phyloP scores from a whole-genome alignment of 1,284 basidiomycete species.

The Ganoderma lingzhi region DNA sequence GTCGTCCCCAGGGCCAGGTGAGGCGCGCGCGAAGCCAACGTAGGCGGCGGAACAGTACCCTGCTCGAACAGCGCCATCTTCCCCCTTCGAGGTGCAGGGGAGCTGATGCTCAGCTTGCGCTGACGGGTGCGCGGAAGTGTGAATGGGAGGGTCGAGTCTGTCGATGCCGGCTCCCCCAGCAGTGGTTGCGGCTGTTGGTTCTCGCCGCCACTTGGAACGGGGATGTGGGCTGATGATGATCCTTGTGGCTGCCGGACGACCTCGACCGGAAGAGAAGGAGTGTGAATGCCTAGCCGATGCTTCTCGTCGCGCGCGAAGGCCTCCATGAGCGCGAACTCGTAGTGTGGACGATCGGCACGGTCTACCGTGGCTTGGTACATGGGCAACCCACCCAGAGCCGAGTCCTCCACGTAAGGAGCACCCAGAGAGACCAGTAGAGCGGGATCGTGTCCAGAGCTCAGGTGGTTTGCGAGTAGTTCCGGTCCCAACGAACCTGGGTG shows the following conservation, averaged over 20 bases:
- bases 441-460: constrained; percentile 57
- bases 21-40: constrained; percentile 47
- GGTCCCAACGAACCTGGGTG: constrained; percentile 36
- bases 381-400: constrained; percentile 57
- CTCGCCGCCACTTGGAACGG: constrained; percentile 20
- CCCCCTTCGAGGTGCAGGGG: constrained; percentile 68
- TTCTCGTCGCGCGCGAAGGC: constrained; percentile 83
- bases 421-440: constrained; percentile 50
- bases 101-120: constrained; percentile 85
- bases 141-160: constrained; percentile 33
- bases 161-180: constrained; percentile 21
- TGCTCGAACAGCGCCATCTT: constrained; percentile 94
- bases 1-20: constrained; percentile 38
- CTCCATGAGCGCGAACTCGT: constrained; percentile 86
- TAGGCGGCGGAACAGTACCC: constrained; percentile 55
- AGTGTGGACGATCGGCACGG: constrained; percentile 49
- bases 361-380: constrained; percentile 65
- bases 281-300: constrained; percentile 57
- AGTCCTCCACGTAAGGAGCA: constrained; percentile 36
- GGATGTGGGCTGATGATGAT: constrained; percentile 27
- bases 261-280: constrained; percentile 43
- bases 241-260: constrained; percentile 29
- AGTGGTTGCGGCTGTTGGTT: constrained; percentile 17
- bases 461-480: constrained; percentile 45
- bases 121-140: constrained; percentile 60